These are phyloP conservation scores for Abeoforma whisleri DNA, from an alignment of 78 protist genomes.

Conservation along the genomic window DNA sequence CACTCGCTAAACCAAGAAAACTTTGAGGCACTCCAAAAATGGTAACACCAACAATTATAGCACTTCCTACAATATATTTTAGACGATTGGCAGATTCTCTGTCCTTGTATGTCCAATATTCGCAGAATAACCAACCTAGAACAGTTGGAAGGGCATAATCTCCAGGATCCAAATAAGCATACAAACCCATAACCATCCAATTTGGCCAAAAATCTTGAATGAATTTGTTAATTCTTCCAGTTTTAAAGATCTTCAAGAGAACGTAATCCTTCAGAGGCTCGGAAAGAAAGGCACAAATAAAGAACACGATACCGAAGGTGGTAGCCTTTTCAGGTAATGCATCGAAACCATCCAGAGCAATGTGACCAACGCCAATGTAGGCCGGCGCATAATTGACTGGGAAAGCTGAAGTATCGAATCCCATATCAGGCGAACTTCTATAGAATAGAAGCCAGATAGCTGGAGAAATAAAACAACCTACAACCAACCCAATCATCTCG, in stretches of 20 bases:
- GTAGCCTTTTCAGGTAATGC: neutral
- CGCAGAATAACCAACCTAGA: neutral
- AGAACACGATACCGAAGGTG: neutral
- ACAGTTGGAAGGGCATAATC: neutral
- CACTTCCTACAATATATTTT: neutral
- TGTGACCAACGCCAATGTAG: neutral
- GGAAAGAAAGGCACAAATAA: neutral
- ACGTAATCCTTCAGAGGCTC: neutral
- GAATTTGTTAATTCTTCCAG: too few species aligned
- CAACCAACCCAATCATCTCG: neutral
- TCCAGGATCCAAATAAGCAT: neutral
- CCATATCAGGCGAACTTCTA: neutral
- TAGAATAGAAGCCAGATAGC: neutral
- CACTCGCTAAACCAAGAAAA: neutral
- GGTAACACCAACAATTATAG: neutral
- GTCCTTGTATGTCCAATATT: neutral
- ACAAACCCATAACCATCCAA: neutral
- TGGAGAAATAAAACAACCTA: neutral
- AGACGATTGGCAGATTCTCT: neutral
- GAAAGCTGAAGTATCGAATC: neutral
- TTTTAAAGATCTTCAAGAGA: too few species aligned
- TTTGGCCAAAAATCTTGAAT: neutral
- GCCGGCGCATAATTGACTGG: neutral
- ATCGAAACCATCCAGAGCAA: neutral
- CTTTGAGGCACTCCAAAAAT: neutral